These are phyloP conservation scores for Bipolaris gigantea DNA, from an alignment of 2,329 filamentous ascomycete species.

Conservation along the genomic window DNA sequence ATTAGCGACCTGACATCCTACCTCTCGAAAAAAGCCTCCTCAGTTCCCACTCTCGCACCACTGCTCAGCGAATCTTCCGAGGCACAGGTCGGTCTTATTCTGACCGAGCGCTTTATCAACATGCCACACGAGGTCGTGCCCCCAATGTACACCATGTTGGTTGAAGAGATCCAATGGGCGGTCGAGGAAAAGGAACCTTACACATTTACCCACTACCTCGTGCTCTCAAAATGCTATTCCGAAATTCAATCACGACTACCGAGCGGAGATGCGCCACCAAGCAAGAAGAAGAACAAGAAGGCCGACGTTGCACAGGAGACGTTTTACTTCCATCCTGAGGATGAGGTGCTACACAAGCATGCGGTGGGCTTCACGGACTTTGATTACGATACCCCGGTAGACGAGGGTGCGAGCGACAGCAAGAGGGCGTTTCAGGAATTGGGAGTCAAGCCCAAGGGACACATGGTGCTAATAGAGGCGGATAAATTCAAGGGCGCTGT, in stretches of 20 bases:
- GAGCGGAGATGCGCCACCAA: slow-evolving; percentile 42
- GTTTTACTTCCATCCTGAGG: slow-evolving; percentile 95
- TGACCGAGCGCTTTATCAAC: slow-evolving; percentile 95
- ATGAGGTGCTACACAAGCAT: slow-evolving; percentile 82
- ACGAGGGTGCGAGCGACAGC: slow-evolving; percentile 81
- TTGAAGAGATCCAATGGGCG: slow-evolving; percentile 87
- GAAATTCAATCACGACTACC: slow-evolving; percentile 84
- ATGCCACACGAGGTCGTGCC: slow-evolving; percentile 92
- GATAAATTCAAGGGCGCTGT: slow-evolving; percentile 74
- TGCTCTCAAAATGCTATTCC: slow-evolving; percentile 88
- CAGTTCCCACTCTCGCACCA: slow-evolving; percentile 53
- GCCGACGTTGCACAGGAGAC: slow-evolving; percentile 52
- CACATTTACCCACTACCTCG: slow-evolving; percentile 87
- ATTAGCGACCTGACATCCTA: slow-evolving; percentile 74
- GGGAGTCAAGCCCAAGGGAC: slow-evolving; percentile 81
- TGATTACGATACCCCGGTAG: slow-evolving; percentile 75
- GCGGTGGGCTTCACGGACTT: slow-evolving; percentile 71
- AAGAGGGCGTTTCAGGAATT: slow-evolving; percentile 93
- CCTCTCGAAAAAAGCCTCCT: slow-evolving; percentile 58
- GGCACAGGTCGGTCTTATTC: slow-evolving; percentile 73
- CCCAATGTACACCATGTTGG: slow-evolving; percentile 91
- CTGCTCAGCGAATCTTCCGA: slow-evolving; percentile 43
- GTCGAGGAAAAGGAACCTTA: slow-evolving; percentile 91
- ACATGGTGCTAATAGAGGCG: slow-evolving; percentile 84
- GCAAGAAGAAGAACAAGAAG: slow-evolving; percentile 49